Percentiles rank a stretch among this genome's conserved stretches.
phyloP scores from a whole-genome alignment of 768 basidiomycete species.

The Tricholoma sp. region DNA sequence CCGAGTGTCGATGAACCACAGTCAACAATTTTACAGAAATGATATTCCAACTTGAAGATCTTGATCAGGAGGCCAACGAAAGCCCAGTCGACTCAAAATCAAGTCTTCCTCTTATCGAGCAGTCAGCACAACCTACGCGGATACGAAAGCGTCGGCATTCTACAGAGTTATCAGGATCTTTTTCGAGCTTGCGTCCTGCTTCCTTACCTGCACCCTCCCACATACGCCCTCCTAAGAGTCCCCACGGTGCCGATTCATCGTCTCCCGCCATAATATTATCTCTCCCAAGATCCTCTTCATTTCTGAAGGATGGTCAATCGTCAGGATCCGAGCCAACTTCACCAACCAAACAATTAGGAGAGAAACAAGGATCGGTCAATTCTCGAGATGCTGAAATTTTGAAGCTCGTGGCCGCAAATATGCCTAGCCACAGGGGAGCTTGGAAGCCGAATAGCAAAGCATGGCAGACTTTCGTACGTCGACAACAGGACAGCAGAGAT shows the following conservation, averaged over 20 bases:
- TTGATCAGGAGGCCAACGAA: slow-evolving; percentile 44
- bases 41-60: slow-evolving; percentile 68
- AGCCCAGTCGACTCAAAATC: slow-evolving; percentile 28
- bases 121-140: slow-evolving; percentile 29
- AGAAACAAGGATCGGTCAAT: slow-evolving; percentile 4
- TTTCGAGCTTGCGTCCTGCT: slow-evolving; percentile 56
- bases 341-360: slow-evolving; percentile 4
- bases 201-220: slow-evolving; percentile 68
- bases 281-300: slow-evolving; percentile 20
- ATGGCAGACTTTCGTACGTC: slow-evolving; percentile 57
- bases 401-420: slow-evolving; percentile 62
- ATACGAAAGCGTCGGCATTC: slow-evolving; percentile 25
- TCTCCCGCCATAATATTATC: slow-evolving; percentile 28
- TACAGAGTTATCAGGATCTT: slow-evolving; percentile 47
- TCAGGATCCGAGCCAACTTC: background rate
- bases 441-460: slow-evolving; percentile 62
- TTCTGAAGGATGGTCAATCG: background rate
- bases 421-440: slow-evolving; percentile 65
- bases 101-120: slow-evolving; percentile 39
- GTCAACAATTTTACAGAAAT: slow-evolving; percentile 36
- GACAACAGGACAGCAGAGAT: slow-evolving; percentile 24
- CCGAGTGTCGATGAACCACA: background rate
- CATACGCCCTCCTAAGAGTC: slow-evolving; percentile 40
- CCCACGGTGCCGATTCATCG: slow-evolving; percentile 34
- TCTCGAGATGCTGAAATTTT: slow-evolving; percentile 46